Evolutionary conservation across 495 filamentous ascomycete species (phyloP).

Genomic region (Podospora appendiculata): DNA sequence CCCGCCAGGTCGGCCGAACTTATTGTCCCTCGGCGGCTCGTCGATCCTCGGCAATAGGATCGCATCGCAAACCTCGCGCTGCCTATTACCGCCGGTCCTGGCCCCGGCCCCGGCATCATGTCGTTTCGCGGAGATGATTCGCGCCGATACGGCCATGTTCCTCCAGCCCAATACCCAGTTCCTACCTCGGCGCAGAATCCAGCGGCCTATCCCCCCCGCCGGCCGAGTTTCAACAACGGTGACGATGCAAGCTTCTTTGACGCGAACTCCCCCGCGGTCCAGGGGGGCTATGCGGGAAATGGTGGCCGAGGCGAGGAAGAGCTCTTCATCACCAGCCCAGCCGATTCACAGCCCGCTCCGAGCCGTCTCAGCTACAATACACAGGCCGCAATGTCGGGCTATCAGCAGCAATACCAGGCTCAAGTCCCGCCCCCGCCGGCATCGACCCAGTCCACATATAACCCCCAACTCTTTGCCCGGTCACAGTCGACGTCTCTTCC

Average conservation of each 20-base stretch:
- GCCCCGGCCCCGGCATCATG: slow-evolving; percentile 28
- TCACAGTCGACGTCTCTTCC: slow-evolving; percentile 49
- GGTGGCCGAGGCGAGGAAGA: slow-evolving; percentile 35
- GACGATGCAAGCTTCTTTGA: slow-evolving; percentile 57
- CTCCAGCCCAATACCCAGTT: slow-evolving; percentile 49
- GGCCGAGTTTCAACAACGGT: slow-evolving; percentile 70
- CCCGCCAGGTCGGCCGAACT: background rate
- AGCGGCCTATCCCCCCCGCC: slow-evolving; percentile 39
- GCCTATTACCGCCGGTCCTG: background rate
- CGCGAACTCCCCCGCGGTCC: slow-evolving; percentile 18
- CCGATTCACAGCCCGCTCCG: slow-evolving; percentile 22
- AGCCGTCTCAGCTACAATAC: slow-evolving; percentile 34
- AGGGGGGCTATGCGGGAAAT: slow-evolving; percentile 9
- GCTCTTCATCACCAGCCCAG: slow-evolving; percentile 38
- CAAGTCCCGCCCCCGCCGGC: slow-evolving; percentile 36
- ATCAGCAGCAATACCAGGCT: slow-evolving; percentile 51
- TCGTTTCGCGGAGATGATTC: slow-evolving; percentile 47
- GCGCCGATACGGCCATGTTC: slow-evolving; percentile 50
- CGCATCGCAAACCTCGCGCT: background rate
- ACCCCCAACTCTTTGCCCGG: slow-evolving; percentile 71
- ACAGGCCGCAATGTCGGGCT: slow-evolving; percentile 46
- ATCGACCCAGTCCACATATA: slow-evolving; percentile 58
- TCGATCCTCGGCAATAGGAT: background rate
- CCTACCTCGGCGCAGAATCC: slow-evolving; percentile 27
- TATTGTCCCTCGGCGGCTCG: background rate